Evolutionary conservation across 208 protist genomes (phyloP).

Genomic region (Acanthamoeba royreba): DNA sequence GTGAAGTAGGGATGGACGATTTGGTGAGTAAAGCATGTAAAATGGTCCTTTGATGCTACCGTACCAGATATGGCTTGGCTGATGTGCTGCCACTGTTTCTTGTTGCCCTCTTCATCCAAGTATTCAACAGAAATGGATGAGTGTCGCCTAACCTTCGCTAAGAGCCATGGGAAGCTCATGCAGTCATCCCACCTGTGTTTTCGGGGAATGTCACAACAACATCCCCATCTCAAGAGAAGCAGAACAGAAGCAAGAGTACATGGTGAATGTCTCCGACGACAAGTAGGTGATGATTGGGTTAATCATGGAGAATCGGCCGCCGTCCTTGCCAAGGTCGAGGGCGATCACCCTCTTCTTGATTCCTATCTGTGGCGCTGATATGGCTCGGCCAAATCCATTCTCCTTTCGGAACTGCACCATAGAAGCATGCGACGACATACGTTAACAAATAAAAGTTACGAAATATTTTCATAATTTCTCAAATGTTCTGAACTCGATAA

Average conservation of each 20-base stretch:
- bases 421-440: background rate
- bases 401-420: slow-evolving; percentile 2
- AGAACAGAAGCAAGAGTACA: background rate
- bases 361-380: background rate
- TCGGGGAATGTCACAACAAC: background rate
- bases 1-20: background rate
- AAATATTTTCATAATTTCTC: too few relatives aligned
- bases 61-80: background rate
- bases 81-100: background rate
- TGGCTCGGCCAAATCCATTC: slow-evolving; percentile 5
- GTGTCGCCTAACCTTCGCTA: background rate
- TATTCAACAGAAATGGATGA: background rate
- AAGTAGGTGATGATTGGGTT: slow-evolving; percentile 4
- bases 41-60: background rate
- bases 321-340: background rate
- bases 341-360: slow-evolving; percentile 25
- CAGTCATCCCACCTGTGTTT: slow-evolving; percentile 5
- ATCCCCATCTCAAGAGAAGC: background rate
- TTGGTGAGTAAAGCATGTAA: background rate
- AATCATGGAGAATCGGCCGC: background rate
- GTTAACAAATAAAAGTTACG: background rate
- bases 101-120: background rate
- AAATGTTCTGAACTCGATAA: too few relatives aligned
- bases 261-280: background rate
- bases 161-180: slow-evolving; percentile 32